phyloP scores from a whole-genome alignment of 768 basidiomycete genomes.

The Neoboletus subvelutipes region DNA sequence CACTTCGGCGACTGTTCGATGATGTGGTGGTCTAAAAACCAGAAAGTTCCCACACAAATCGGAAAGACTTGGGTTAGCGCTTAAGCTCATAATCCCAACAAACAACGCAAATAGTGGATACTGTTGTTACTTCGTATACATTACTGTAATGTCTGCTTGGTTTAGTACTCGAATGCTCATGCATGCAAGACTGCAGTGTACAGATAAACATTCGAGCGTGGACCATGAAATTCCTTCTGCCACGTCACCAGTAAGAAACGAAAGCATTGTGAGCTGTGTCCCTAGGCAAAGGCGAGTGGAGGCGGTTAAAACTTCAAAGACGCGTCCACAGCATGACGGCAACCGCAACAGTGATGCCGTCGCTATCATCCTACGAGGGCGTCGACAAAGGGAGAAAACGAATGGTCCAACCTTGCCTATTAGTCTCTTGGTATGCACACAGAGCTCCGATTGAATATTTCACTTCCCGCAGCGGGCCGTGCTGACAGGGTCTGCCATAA shows the following conservation, averaged over 20 bases:
- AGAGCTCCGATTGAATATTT: conserved; percentile 27
- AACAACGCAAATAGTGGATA: background rate
- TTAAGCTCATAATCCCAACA: background rate
- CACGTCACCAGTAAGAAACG: conserved; percentile 78
- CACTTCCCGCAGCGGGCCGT: conserved; percentile 20
- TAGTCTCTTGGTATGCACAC: background rate
- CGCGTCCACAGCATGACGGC: background rate
- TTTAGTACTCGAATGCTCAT: conserved; percentile 82
- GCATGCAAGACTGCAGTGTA: conserved; percentile 28
- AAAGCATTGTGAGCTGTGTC: conserved; percentile 72
- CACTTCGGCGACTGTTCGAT: background rate
- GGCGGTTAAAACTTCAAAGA: background rate
- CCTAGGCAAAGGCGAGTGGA: conserved; percentile 78
- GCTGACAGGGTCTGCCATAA: conserved; percentile 14
- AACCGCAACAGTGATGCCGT: background rate
- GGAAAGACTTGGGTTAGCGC: background rate
- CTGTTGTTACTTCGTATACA: conserved; percentile 1
- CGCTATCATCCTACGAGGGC: background rate
- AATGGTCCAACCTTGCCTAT: background rate
- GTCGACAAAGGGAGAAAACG: background rate
- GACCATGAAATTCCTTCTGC: conserved; percentile 64
- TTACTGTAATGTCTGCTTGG: conserved; percentile 56
- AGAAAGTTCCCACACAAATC: conserved; percentile 30
- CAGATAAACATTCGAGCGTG: conserved; percentile 73
- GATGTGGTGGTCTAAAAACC: conserved; percentile 17